Percentiles rank a stretch among this genome's conserved stretches.
phyloP scores from a whole-genome alignment of 805 yeast species.

The Wickerhamiella qilinensis region DNA sequence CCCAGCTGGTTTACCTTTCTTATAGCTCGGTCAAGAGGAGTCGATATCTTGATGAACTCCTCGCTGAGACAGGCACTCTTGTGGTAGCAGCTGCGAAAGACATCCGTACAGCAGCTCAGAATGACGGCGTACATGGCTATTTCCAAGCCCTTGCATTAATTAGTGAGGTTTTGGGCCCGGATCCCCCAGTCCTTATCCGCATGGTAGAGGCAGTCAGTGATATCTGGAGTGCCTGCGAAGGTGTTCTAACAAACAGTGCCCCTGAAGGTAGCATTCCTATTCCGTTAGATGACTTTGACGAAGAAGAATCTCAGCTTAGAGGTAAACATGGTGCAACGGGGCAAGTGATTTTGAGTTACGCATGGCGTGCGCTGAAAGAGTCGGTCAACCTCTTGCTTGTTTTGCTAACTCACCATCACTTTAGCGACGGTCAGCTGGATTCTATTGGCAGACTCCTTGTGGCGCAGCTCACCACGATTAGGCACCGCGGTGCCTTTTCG shows the following conservation, averaged over 20 bases:
- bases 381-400: conserved; percentile 35
- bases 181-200: conserved; percentile 12
- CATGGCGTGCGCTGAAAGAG: conserved; percentile 77
- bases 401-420: conserved; percentile 1
- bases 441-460: conserved; percentile 38
- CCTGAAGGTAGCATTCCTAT: conserved; percentile 39
- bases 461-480: conserved; percentile 51
- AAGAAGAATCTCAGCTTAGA: conserved; percentile 15
- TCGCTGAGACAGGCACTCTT: conserved; percentile 18
- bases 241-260: conserved; percentile 47
- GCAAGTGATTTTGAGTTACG: conserved; percentile 39
- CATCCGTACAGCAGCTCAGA: conserved; percentile 29
- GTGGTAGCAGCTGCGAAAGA: conserved; percentile 23
- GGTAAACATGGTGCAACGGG: conserved; percentile 22
- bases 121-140: conserved; percentile 51
- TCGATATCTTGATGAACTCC: conserved; percentile 21
- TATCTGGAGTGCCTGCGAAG: conserved; percentile 32
- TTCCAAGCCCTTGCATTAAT: conserved; percentile 42
- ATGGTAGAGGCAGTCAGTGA: conserved; percentile 10
- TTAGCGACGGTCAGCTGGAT: conserved; percentile 26
- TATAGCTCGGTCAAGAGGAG: conserved; percentile 10
- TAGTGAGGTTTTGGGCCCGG: conserved; percentile 18
- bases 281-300: conserved; percentile 12
- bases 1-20: conserved; percentile 32
- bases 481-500: conserved; percentile 87